Conservation (phyloP, 1,284 basidiomycete genomes). For the Termitomyces sp. region DNA sequence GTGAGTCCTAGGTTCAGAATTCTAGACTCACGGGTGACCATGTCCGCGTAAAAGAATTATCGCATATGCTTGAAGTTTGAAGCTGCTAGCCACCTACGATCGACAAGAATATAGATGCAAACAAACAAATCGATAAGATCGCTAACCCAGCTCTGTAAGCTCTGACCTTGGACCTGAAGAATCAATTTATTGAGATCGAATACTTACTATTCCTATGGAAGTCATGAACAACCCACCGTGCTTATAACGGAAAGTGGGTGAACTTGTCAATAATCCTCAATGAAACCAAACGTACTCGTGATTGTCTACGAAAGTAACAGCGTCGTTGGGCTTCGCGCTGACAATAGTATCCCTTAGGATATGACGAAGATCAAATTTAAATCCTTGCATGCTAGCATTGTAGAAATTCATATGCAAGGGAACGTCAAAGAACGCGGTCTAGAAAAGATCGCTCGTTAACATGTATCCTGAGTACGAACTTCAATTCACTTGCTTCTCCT, state of each 20-base stretch:
- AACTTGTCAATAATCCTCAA: background rate
- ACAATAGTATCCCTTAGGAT: slow-evolving; percentile 59
- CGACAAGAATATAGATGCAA: background rate
- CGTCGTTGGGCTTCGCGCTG: slow-evolving; percentile 55
- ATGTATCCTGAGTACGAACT: background rate
- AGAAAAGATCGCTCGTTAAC: background rate
- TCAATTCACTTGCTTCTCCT: slow-evolving; percentile 50
- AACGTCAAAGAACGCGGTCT: slow-evolving; percentile 79
- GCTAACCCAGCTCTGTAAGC: slow-evolving; percentile 73
- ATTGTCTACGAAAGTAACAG: slow-evolving; percentile 81
- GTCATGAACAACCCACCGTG: slow-evolving; percentile 39
- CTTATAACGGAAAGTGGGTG: slow-evolving; percentile 25
- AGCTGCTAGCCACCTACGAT: slow-evolving; percentile 54
- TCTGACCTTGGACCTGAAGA: slow-evolving; percentile 62
- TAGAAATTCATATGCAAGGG: slow-evolving; percentile 72
- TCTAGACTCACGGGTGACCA: slow-evolving; percentile 78
- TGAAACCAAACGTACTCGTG: slow-evolving; percentile 55
- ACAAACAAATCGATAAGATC: background rate
- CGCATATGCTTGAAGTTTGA: slow-evolving; percentile 82
- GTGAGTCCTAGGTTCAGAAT: background rate
- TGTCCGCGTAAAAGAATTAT: slow-evolving; percentile 78
- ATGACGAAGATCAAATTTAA: slow-evolving; percentile 60
- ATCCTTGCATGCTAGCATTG: slow-evolving; percentile 52
- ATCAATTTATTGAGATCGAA: background rate
- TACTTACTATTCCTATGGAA: background rate